A percentile compares a stretch with the other conserved stretches of the same genome.
Evolutionary conservation across 148 eudicot species (phyloP).

Genomic region (Arbutus unedo): DNA sequence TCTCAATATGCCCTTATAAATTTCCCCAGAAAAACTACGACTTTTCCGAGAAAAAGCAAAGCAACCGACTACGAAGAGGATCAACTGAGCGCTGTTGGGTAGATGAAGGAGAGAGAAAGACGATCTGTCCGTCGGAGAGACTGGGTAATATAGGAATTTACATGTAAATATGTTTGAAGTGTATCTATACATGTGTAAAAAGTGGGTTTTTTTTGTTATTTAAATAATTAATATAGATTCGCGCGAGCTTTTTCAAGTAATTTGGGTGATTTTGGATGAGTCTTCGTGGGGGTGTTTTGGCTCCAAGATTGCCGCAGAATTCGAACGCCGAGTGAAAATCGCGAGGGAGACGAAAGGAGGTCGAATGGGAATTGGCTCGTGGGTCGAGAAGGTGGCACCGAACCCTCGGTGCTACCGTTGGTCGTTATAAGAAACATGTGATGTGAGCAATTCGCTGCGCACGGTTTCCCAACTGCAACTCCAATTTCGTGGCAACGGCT

Average conservation of each 20-base stretch:
- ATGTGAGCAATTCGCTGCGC: not conserved
- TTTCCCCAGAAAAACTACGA: not conserved
- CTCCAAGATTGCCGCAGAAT: constrained; percentile 7
- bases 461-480: not conserved
- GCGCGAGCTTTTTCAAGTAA: not conserved
- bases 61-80: not conserved
- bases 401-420: not conserved
- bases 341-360: constrained; percentile 9
- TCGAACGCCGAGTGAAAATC: constrained; percentile 6
- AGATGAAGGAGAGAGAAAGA: not conserved
- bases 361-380: not conserved
- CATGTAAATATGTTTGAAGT: not conserved
- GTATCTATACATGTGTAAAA: not conserved
- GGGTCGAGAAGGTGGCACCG: not conserved
- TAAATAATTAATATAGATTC: not conserved
- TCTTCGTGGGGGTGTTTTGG: not conserved
- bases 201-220: not conserved
- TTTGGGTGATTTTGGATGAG: not conserved
- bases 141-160: not conserved
- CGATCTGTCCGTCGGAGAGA: constrained; percentile 17
- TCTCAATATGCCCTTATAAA: not conserved
- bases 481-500: not conserved
- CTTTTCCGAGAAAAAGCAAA: not conserved
- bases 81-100: not conserved
- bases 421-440: not conserved